These are phyloP conservation scores for Pezicula neosporulosa DNA, from an alignment of 2,329 filamentous ascomycete genomes.

Conservation along the genomic window DNA sequence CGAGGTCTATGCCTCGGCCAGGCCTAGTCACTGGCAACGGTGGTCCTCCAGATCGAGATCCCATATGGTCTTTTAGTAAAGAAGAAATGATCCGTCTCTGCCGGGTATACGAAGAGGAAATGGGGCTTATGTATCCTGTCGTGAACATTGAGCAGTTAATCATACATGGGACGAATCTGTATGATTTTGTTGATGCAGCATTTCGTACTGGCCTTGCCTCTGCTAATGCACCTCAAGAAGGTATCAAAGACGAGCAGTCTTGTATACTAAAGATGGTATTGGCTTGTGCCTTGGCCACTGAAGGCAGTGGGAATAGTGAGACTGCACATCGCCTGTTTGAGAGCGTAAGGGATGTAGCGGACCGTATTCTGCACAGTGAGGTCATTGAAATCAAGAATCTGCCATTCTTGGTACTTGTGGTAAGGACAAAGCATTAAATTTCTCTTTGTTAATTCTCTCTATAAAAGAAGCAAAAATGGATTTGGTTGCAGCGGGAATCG, in stretches of 20 bases:
- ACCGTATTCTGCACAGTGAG: conserved; percentile 55
- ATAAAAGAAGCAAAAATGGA: background rate
- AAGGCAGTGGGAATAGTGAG: conserved; percentile 75
- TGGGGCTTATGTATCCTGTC: conserved; percentile 89
- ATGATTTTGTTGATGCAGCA: conserved; percentile 69
- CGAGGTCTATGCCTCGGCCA: conserved; percentile 19
- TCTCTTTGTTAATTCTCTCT: background rate
- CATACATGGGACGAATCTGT: conserved; percentile 65
- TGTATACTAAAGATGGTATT: conserved; percentile 80
- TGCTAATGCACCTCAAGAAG: conserved; percentile 30
- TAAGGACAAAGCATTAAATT: conserved; percentile 41
- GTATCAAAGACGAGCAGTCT: conserved; percentile 59
- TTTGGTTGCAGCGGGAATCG: background rate
- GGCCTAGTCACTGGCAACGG: no score
- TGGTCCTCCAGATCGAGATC: conserved; percentile 53
- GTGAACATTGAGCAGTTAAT: conserved; percentile 71
- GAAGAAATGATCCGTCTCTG: conserved; percentile 80
- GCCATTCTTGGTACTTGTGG: conserved; percentile 53
- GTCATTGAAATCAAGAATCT: conserved; percentile 55
- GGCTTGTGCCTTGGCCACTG: conserved; percentile 72
- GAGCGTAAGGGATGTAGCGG: conserved; percentile 68
- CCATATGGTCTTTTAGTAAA: conserved; percentile 73
- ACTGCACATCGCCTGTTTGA: conserved; percentile 71
- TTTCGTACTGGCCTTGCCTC: conserved; percentile 55
- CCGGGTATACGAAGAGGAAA: conserved; percentile 81